Evolutionary conservation across 805 yeast genomes (phyloP).

Genomic region (Peterozyma xylosa): DNA sequence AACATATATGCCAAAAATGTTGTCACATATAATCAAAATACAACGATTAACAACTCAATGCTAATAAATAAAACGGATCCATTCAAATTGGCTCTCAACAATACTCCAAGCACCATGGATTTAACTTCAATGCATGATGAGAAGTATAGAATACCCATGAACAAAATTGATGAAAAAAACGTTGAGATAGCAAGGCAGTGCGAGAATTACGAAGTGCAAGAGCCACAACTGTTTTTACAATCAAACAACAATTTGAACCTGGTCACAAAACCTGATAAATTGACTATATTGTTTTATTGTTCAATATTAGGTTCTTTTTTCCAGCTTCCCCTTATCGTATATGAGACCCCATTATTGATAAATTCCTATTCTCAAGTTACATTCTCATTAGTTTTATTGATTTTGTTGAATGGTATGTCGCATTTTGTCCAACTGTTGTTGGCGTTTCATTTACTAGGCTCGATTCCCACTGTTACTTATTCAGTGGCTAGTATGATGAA

Average conservation of each 20-base stretch:
- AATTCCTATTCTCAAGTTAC: slow-evolving; percentile 18
- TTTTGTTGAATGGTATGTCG: slow-evolving; percentile 61
- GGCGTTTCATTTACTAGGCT: slow-evolving; percentile 75
- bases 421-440: slow-evolving; percentile 77
- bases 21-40: slow-evolving; percentile 40
- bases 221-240: slow-evolving; percentile 9
- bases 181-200: slow-evolving; percentile 14
- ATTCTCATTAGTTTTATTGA: slow-evolving; percentile 35
- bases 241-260: not conserved
- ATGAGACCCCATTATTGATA: slow-evolving; percentile 4
- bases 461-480: slow-evolving; percentile 77
- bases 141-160: slow-evolving; percentile 10
- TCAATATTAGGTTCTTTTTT: slow-evolving; percentile 64
- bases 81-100: slow-evolving; percentile 17
- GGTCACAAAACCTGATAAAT: slow-evolving; percentile 57
- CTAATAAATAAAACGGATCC: slow-evolving; percentile 14
- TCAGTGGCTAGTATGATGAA: slow-evolving; percentile 85
- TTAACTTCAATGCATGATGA: slow-evolving; percentile 5
- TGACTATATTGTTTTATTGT: slow-evolving; percentile 75
- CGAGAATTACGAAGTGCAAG: slow-evolving; percentile 7
- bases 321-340: slow-evolving; percentile 68
- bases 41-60: slow-evolving; percentile 7
- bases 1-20: slow-evolving; percentile 83
- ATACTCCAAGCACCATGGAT: slow-evolving; percentile 7
- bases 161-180: slow-evolving; percentile 17